A percentile compares a stretch with the other conserved stretches of the same genome.
phyloP scores from a whole-genome alignment of 129 eudicot genomes.

The Calendula officinalis region DNA sequence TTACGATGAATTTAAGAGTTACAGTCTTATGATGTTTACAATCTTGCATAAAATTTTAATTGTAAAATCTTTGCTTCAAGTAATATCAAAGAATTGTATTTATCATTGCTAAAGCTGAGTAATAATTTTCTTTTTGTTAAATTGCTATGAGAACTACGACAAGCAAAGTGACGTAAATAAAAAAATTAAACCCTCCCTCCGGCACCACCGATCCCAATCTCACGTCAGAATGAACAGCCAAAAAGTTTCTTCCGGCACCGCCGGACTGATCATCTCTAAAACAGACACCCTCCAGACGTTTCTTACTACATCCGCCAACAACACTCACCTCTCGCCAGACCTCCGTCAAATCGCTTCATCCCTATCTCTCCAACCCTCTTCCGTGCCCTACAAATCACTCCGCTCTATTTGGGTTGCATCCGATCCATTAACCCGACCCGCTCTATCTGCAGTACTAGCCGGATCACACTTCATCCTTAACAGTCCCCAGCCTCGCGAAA shows the following conservation, averaged over 20 bases:
- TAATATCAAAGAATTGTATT: no score
- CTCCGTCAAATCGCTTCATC: slow-evolving; percentile 50
- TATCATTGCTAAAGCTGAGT: no score
- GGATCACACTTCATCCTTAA: slow-evolving; percentile 58
- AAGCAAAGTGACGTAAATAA: no score
- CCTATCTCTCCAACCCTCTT: slow-evolving; percentile 40
- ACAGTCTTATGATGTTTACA: no score
- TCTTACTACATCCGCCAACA: slow-evolving; percentile 39
- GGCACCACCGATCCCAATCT: slow-evolving; percentile 8
- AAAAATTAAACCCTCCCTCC: no score
- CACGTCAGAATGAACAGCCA: slow-evolving; percentile 2
- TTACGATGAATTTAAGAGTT: no score
- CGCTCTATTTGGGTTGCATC: slow-evolving; percentile 66
- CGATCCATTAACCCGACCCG: slow-evolving; percentile 57
- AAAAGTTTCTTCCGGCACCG: slow-evolving; percentile 9
- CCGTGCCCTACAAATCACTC: slow-evolving; percentile 69
- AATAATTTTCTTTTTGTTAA: no score
- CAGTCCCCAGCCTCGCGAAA: slow-evolving; percentile 75
- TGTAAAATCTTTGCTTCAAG: no score
- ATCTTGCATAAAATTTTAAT: no score
- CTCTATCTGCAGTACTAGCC: slow-evolving; percentile 36
- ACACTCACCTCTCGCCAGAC: slow-evolving; percentile 37
- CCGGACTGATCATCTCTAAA: slow-evolving; percentile 42
- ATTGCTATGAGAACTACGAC: no score
- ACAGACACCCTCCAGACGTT: slow-evolving; percentile 39